Evolutionary conservation across 331 rosid genomes (phyloP).

Genomic region (Quercus lobata): DNA sequence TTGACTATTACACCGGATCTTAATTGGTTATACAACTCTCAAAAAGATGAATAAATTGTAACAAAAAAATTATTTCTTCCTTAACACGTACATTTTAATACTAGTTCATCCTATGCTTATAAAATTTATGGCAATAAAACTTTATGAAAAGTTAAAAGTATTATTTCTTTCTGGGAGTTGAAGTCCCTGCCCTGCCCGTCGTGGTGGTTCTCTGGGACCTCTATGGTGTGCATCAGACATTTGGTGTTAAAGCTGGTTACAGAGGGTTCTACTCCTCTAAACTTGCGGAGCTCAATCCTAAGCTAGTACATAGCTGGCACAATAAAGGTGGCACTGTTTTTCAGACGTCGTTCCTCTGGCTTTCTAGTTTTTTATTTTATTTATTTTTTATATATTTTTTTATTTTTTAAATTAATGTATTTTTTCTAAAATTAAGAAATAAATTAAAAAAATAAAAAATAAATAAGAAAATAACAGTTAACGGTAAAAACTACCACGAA

Average conservation of each 20-base stretch:
- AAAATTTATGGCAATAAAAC: neutral
- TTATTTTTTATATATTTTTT: no score
- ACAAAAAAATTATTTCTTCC: no score
- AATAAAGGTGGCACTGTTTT: slow-evolving; percentile 61
- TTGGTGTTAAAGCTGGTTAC: slow-evolving; percentile 60
- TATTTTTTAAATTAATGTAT: no score
- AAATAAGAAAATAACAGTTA: no score
- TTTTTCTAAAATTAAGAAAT: no score
- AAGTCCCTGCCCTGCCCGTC: neutral
- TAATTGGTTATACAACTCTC: no score
- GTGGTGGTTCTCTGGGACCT: no score
- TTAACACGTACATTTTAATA: no score
- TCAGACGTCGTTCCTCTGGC: slow-evolving; percentile 37
- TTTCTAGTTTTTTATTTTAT: no score
- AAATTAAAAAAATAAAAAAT: no score
- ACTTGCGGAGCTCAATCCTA: slow-evolving; percentile 41
- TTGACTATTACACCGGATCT: no score
- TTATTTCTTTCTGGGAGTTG: neutral
- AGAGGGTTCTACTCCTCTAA: slow-evolving; percentile 65
- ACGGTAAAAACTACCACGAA: fast-evolving
- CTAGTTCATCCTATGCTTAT: neutral
- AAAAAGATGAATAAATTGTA: no score
- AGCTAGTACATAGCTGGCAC: slow-evolving; percentile 52
- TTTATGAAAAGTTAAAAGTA: neutral
- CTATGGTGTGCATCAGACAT: slow-evolving; percentile 48